These are phyloP conservation scores for Helicostylum pulchrum DNA, from an alignment of 192 early-diverging fungal species.

Conservation along the genomic window DNA sequence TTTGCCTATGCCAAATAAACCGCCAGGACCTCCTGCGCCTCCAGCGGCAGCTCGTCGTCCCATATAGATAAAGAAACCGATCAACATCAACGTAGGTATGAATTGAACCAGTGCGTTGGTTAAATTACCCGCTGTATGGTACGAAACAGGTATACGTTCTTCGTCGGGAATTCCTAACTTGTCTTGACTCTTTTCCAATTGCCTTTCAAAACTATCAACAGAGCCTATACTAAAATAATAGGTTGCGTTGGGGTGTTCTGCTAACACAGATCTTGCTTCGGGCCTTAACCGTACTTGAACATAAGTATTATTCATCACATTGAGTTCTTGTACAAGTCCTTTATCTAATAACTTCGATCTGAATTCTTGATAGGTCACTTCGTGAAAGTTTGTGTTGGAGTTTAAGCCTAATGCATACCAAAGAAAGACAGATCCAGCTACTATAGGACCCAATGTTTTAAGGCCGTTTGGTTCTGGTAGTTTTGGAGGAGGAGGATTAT, in stretches of 20 bases:
- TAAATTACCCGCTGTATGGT: slow-evolving; percentile 67
- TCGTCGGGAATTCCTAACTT: slow-evolving; percentile 84
- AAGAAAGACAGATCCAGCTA: slow-evolving; percentile 31
- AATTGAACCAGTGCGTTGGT: slow-evolving; percentile 79
- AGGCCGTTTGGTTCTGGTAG: slow-evolving; percentile 31
- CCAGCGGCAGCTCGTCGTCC: slow-evolving; percentile 68
- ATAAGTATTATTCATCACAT: slow-evolving; percentile 80
- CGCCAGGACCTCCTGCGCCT: slow-evolving; percentile 48
- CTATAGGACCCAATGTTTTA: slow-evolving; percentile 36
- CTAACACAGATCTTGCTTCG: slow-evolving; percentile 42
- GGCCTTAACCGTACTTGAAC: slow-evolving; percentile 77
- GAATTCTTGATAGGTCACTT: slow-evolving; percentile 94
- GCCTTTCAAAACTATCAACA: slow-evolving; percentile 89
- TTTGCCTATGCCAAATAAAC: slow-evolving; percentile 96
- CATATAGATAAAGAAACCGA: slow-evolving; percentile 86
- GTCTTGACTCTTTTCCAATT: slow-evolving; percentile 83
- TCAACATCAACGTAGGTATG: slow-evolving; percentile 85
- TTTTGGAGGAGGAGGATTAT: slow-evolving; percentile 10
- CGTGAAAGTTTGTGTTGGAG: slow-evolving; percentile 39
- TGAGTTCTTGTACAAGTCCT: slow-evolving; percentile 86
- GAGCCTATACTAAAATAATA: slow-evolving; percentile 94
- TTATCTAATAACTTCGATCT: slow-evolving; percentile 79
- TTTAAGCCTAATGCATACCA: slow-evolving; percentile 42
- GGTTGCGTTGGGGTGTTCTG: neutral
- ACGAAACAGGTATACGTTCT: slow-evolving; percentile 92